Conservation (phyloP, 2,329 filamentous ascomycete species). For the Metarhizium anisopliae region DNA sequence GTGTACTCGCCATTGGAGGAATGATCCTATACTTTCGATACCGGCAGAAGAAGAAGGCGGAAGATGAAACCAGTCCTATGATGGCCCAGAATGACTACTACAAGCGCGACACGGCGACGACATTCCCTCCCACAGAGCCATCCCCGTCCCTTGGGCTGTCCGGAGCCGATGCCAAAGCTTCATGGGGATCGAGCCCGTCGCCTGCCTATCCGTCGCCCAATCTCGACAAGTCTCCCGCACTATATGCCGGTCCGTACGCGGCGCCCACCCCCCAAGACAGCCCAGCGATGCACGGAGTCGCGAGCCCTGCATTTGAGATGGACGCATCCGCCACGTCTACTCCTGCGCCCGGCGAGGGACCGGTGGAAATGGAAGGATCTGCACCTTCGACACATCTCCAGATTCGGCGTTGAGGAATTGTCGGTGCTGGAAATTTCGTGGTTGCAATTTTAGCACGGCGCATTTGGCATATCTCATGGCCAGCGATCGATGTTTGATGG, state of each 20-base stretch:
- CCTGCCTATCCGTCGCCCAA: neutral
- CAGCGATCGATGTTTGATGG: neutral
- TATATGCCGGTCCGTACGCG: neutral
- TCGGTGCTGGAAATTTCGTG: neutral
- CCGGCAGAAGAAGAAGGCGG: conserved; percentile 15
- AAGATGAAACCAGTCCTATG: conserved; percentile 23
- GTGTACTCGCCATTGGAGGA: conserved; percentile 16
- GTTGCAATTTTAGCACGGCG: neutral
- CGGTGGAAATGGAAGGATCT: conserved; percentile 9
- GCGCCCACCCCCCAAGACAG: neutral
- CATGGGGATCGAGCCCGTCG: conserved; percentile 6
- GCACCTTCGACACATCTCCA: neutral
- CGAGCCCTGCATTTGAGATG: conserved; percentile 9
- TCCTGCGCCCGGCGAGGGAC: neutral
- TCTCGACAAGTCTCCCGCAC: neutral
- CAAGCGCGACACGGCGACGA: conserved; percentile 9
- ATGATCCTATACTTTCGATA: conserved; percentile 18
- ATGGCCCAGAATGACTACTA: conserved; percentile 12
- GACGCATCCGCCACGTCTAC: conserved; percentile 5
- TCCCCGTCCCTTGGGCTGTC: conserved; percentile 9
- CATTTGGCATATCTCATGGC: neutral
- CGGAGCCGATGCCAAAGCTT: conserved; percentile 8
- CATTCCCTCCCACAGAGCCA: conserved; percentile 13
- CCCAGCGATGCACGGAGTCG: neutral
- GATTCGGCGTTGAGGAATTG: neutral